phyloP scores from a whole-genome alignment of 805 yeast species.

The Kluyveromyces dobzhanskii region DNA sequence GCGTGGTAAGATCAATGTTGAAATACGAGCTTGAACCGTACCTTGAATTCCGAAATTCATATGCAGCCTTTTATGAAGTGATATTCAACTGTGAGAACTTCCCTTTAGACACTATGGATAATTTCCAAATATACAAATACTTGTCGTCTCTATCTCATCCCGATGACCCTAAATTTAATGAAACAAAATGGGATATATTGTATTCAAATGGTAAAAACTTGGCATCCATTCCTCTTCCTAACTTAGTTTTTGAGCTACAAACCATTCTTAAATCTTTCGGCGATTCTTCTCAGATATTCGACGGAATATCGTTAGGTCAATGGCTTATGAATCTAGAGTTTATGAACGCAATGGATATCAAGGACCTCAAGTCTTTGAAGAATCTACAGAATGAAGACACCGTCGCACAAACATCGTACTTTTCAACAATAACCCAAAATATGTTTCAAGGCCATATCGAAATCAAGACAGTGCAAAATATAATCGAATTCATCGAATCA shows the following conservation, averaged over 20 bases:
- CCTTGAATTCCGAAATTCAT: conserved; percentile 8
- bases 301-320: conserved; percentile 7
- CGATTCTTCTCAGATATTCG: conserved; percentile 4
- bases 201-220: conserved; percentile 16
- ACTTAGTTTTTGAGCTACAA: conserved; percentile 6
- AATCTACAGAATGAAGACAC: conserved; percentile 16
- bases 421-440: conserved; percentile 13
- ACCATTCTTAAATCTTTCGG: conserved; percentile 11
- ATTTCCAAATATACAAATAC: conserved; percentile 14
- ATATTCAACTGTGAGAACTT: conserved; percentile 13
- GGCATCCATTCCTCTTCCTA: conserved; percentile 4
- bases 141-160: background rate
- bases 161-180: background rate
- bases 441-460: conserved; percentile 1
- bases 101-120: conserved; percentile 9
- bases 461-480: background rate
- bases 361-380: conserved; percentile 15
- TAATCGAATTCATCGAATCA: conserved; percentile 3
- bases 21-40: conserved; percentile 20
- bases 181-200: conserved; percentile 9
- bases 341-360: conserved; percentile 12
- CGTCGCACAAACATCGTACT: conserved; percentile 19
- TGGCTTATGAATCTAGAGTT: conserved; percentile 12
- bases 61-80: conserved; percentile 11
- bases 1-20: conserved; percentile 5